A percentile compares a stretch with the other conserved stretches of the same genome.
Conservation (phyloP, 306 rosid species). For the Medicago arabica region DNA sequence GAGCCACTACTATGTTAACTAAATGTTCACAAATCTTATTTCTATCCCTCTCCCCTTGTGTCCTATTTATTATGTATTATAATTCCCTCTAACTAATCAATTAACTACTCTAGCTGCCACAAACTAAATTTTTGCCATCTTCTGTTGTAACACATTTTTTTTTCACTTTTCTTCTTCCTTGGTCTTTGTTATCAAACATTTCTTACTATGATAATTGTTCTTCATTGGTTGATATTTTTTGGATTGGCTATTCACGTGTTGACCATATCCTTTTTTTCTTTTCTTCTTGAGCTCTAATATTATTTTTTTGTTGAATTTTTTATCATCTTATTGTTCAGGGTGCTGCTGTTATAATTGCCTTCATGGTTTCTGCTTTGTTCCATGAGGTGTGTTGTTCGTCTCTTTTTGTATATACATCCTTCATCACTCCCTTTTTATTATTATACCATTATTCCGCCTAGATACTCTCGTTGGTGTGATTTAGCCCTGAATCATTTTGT, state of each 20-base stretch:
- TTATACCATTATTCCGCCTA: neutral
- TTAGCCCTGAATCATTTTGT: conserved; percentile 2
- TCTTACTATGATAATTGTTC: conserved; percentile 14
- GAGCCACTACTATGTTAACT: neutral
- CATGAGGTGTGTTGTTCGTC: conserved; percentile 73
- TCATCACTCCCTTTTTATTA: neutral
- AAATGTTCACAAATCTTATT: neutral
- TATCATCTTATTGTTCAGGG: conserved; percentile 57
- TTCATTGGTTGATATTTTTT: conserved; percentile 26
- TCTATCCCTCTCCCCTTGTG: neutral
- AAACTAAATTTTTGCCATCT: neutral
- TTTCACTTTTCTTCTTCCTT: neutral
- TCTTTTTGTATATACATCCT: conserved; percentile 26
- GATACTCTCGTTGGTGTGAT: neutral
- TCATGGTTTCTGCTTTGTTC: conserved; percentile 88
- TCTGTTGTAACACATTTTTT: neutral
- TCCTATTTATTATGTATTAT: neutral
- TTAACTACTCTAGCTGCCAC: neutral
- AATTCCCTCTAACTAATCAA: neutral
- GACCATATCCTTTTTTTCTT: conserved; percentile 8
- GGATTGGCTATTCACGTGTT: neutral
- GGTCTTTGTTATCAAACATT: conserved; percentile 1
- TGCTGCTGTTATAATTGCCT: conserved; percentile 68
- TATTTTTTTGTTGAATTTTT: conserved; percentile 23
- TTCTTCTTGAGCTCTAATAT: conserved; percentile 4